Base-by-base conservation (phyloP, 805 yeast species). In the Tetrapisispora namnaoensis region DNA sequence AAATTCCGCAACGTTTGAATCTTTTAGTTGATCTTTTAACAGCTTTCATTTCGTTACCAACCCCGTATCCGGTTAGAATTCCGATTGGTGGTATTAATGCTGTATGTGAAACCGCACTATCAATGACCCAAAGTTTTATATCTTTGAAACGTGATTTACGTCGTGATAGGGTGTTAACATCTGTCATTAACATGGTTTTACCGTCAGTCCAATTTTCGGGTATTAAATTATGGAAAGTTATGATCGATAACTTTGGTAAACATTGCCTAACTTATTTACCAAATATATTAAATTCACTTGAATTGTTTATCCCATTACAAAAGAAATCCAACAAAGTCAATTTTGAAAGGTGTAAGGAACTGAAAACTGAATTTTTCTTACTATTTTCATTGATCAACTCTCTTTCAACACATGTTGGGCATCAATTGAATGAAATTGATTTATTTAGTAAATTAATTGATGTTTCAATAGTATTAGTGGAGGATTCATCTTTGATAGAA, bases 81-180 rank as follows among this genome's bases (percentile, higher is more conserved):
- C 93, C 95, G 2, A 53, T 86, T 14, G 90, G 91, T 1, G 57
- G 67, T 42, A 59, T 83, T 2, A 59, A 83, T 5, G 60, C 70
- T 9, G 51, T 82, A 44, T 68, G 73, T 21, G 88, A 83, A 56
- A 66, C 80, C 13, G 58, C 82, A 16, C 64, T 78, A 50, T 72
- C 81, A 17, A 63, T 86, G 50, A 79, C 81, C 53, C 65, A 75
- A 14, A 76, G 72, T 47, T 79, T 77, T 52, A 65, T 80, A 36
- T 72, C 80, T 1, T 71, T 82, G 58, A 77, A 75, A 54, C 71
- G 75, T 44, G 87, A 82, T 24, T 46, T 72, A 52, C 73, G 83
- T 50, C 71, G 83, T 51, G 83, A 82, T 57, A 69, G 67, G 9
- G 66, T 70, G 10, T 65, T 80, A 40, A 76, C 73, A 49, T 61